phyloP scores from a whole-genome alignment of 2,329 filamentous ascomycete species.

The Dactylella cylindrospora region DNA sequence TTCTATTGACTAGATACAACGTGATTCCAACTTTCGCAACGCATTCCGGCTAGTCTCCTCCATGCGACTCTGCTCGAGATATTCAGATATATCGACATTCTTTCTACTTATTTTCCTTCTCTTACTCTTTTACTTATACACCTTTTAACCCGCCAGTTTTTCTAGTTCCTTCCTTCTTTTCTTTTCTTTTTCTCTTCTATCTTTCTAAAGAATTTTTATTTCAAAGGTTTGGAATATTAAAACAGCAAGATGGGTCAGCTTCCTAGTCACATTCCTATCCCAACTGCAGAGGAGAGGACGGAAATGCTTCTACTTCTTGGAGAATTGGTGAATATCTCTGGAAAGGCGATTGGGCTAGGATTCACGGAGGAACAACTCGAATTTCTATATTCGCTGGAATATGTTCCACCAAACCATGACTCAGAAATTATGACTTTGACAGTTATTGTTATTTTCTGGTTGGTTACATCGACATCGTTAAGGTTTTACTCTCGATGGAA shows the following conservation, averaged over 20 bases:
- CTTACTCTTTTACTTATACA: slow-evolving; percentile 3
- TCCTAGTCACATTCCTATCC: slow-evolving; percentile 37
- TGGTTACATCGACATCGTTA: slow-evolving; percentile 21
- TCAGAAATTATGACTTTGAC: slow-evolving; percentile 12
- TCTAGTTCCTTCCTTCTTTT: background rate
- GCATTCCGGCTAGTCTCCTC: background rate
- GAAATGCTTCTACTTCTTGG: slow-evolving; percentile 25
- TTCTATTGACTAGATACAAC: background rate
- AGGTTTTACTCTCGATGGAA: slow-evolving; percentile 32
- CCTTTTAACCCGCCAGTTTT: too few relatives aligned
- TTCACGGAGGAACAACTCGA: slow-evolving; percentile 17
- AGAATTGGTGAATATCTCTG: slow-evolving; percentile 12
- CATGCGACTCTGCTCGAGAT: too few relatives aligned
- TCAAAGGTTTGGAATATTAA: too few relatives aligned
- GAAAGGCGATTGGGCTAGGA: slow-evolving; percentile 1
- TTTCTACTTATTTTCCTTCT: background rate
- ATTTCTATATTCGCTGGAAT: slow-evolving; percentile 22
- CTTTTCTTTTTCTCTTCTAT: background rate
- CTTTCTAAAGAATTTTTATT: too few relatives aligned
- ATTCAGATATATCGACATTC: background rate
- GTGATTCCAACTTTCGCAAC: slow-evolving; percentile 22
- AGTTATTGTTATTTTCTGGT: slow-evolving; percentile 19
- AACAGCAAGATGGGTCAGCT: slow-evolving; percentile 42
- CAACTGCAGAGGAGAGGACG: slow-evolving; percentile 36
- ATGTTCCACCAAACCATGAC: slow-evolving; percentile 35